phyloP scores from a whole-genome alignment of 495 filamentous ascomycete genomes.

The Hamigera avellanea region DNA sequence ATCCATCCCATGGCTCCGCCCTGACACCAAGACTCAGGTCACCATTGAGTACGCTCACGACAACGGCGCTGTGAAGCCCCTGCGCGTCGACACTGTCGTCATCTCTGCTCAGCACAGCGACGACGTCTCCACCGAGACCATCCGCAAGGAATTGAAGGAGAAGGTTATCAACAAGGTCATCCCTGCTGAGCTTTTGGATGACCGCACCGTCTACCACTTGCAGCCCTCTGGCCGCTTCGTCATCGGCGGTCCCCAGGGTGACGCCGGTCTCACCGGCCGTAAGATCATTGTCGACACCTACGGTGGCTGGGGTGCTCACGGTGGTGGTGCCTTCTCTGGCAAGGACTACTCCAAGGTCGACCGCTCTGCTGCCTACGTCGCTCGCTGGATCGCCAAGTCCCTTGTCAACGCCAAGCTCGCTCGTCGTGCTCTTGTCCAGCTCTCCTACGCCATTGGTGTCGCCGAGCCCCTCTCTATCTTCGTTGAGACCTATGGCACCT shows the following conservation, averaged over 20 bases:
- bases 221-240: conserved; percentile 98
- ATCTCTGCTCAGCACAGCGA: conserved; percentile 89
- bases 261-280: conserved; percentile 95
- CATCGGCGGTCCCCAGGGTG: conserved; percentile 98
- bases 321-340: conserved; percentile 99
- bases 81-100: conserved; percentile 91
- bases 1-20: conserved; percentile 83
- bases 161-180: conserved; percentile 95
- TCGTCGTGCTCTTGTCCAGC: conserved; percentile 87
- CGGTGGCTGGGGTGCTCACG: conserved; percentile 98
- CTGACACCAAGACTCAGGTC: conserved; percentile 99
- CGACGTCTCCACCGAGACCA: conserved; percentile 80
- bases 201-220: conserved; percentile 89
- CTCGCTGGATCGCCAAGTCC: conserved; percentile 98
- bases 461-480: conserved; percentile 88
- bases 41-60: conserved; percentile 98
- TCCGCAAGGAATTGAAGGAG: conserved; percentile 91
- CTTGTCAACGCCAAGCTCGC: conserved; percentile 79
- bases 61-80: conserved; percentile 82
- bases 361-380: conserved; percentile 92
- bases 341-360: conserved; percentile 99
- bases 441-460: conserved; percentile 98
- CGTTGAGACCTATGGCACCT: conserved; percentile 52
- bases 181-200: conserved; percentile 82
- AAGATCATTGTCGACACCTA: conserved; percentile 99